Evolutionary conservation across 768 basidiomycete species (phyloP).

Genomic region (Collybia sordida): DNA sequence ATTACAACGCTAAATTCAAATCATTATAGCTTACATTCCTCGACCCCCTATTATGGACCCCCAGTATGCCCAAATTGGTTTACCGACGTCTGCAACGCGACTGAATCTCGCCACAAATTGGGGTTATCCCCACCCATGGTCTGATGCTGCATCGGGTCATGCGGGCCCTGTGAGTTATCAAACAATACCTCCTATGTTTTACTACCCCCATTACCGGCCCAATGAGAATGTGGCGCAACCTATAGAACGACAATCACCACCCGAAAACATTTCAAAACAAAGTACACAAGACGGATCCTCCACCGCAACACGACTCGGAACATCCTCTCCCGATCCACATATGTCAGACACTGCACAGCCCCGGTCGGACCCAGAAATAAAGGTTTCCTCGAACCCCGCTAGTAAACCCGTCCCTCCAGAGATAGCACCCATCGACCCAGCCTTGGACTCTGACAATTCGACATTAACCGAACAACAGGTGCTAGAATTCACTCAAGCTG

Average conservation of each 20-base stretch:
- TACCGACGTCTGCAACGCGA: conserved; percentile 56
- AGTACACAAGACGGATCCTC: conserved; percentile 2
- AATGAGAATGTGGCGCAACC: conserved; percentile 18
- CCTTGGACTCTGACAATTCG: conserved; percentile 20
- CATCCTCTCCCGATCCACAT: conserved; percentile 6
- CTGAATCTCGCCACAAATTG: conserved; percentile 39
- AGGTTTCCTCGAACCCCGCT: neutral
- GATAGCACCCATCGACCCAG: conserved; percentile 21
- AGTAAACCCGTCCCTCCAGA: neutral
- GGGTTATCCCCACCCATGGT: conserved; percentile 41
- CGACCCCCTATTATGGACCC: conserved; percentile 41
- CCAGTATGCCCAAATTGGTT: conserved; percentile 41
- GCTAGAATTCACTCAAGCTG: conserved; percentile 23
- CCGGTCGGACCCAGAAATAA: neutral
- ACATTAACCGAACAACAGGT: conserved; percentile 24
- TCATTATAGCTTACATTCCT: conserved; percentile 38
- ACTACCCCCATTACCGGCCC: conserved; percentile 50
- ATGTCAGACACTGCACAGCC: conserved; percentile 2
- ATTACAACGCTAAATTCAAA: conserved; percentile 4
- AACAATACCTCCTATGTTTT: conserved; percentile 28
- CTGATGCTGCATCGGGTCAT: conserved; percentile 28
- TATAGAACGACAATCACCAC: conserved; percentile 18
- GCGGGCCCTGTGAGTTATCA: conserved; percentile 28
- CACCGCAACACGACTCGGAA: neutral
- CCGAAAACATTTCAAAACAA: conserved; percentile 4